These are phyloP conservation scores for Lactuca saligna DNA, from an alignment of 129 eudicot genomes.

Conservation along the genomic window DNA sequence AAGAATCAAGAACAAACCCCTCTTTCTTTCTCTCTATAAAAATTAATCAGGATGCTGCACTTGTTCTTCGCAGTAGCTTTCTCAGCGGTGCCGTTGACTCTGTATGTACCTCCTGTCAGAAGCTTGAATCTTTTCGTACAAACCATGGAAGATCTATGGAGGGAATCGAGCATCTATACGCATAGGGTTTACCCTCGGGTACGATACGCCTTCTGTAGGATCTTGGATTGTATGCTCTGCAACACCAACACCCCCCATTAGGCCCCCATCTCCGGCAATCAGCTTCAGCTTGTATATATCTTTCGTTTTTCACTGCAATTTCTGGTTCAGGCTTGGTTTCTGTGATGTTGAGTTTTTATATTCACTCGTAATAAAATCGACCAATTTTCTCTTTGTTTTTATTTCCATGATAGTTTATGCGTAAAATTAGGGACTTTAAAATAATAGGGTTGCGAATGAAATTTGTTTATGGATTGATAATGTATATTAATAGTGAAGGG, in stretches of 20 bases:
- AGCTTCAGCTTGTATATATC: constrained; percentile 16
- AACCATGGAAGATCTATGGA: constrained; percentile 63
- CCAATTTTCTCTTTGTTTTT: constrained; percentile 2
- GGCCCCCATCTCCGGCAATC: neutral
- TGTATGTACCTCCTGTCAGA: constrained; percentile 83
- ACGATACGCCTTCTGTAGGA: constrained; percentile 55
- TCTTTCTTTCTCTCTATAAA: neutral
- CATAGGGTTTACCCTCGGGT: constrained; percentile 56
- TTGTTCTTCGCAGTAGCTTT: constrained; percentile 83
- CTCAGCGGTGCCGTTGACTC: constrained; percentile 88
- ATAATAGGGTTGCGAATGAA: neutral
- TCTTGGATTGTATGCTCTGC: constrained; percentile 60
- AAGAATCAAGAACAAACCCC: no score
- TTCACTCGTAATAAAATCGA: constrained; percentile 2
- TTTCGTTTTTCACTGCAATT: neutral
- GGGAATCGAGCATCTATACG: constrained; percentile 63
- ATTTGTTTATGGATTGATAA: neutral
- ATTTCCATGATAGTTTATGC: neutral
- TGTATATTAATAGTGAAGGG: neutral
- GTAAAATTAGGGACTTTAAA: neutral
- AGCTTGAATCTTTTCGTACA: constrained; percentile 69
- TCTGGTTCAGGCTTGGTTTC: constrained; percentile 8
- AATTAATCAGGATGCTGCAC: constrained; percentile 52
- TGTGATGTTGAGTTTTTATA: constrained; percentile 22
- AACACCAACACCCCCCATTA: constrained; percentile 16